phyloP scores from a whole-genome alignment of 805 yeast species.

The Candida corydali region DNA sequence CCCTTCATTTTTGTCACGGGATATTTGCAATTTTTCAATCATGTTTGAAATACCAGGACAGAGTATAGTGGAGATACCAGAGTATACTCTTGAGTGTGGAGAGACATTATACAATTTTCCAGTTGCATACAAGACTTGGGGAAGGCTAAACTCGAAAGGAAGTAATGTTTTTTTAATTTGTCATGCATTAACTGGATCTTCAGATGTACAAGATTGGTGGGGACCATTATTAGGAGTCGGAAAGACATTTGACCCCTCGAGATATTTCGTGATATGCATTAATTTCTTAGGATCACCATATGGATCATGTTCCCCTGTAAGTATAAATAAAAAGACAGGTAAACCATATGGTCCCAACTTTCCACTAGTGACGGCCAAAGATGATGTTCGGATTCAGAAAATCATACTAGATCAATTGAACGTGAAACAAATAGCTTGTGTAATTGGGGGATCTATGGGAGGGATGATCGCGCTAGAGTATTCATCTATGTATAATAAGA shows the following conservation, averaged over 20 bases:
- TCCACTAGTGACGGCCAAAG: slow-evolving; percentile 90
- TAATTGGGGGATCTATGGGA: slow-evolving; percentile 98
- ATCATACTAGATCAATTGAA: slow-evolving; percentile 75
- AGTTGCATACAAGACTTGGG: slow-evolving; percentile 96
- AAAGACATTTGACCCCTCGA: slow-evolving; percentile 85
- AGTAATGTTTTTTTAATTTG: slow-evolving; percentile 86
- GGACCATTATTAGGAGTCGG: slow-evolving; percentile 87
- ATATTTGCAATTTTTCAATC: slow-evolving; percentile 42
- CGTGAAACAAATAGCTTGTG: slow-evolving; percentile 75
- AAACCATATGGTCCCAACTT: slow-evolving; percentile 88
- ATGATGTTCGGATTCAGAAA: slow-evolving; percentile 79
- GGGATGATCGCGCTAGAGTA: slow-evolving; percentile 95
- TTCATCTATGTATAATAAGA: slow-evolving; percentile 57
- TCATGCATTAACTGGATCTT: slow-evolving; percentile 93
- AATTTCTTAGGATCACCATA: slow-evolving; percentile 96
- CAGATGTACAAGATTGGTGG: slow-evolving; percentile 99
- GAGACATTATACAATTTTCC: slow-evolving; percentile 70
- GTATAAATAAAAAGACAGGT: slow-evolving; percentile 72
- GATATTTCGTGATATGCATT: slow-evolving; percentile 80
- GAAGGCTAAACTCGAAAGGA: slow-evolving; percentile 62
- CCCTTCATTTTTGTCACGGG: not conserved
- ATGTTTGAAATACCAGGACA: slow-evolving; percentile 53
- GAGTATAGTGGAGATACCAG: slow-evolving; percentile 72
- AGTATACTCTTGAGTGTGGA: slow-evolving; percentile 76
- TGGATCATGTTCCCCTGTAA: slow-evolving; percentile 90